Conservation (phyloP, 495 filamentous ascomycete species). For the Ascodesmis nigricans region DNA sequence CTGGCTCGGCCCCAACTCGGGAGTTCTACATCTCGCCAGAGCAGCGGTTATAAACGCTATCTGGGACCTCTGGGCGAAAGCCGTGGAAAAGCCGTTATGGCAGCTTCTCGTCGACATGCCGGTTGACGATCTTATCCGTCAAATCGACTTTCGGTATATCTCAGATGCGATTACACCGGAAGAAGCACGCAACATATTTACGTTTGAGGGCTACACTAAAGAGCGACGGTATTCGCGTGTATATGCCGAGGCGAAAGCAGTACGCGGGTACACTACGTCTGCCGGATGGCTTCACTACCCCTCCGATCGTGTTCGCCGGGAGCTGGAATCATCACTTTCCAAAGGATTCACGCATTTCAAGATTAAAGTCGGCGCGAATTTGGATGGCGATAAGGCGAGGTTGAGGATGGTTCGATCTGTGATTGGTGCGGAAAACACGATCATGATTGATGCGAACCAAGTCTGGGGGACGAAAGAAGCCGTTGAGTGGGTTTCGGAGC, state of each 20-base stretch:
- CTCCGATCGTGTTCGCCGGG: constrained; percentile 54
- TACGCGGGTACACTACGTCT: constrained; percentile 77
- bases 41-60: constrained; percentile 79
- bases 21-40: constrained; percentile 79
- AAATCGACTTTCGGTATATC: constrained; percentile 87
- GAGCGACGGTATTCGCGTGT: too few relatives aligned
- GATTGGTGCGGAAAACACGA: constrained; percentile 73
- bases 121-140: constrained; percentile 62
- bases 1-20: constrained; percentile 92
- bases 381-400: constrained; percentile 47
- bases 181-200: constrained; percentile 58
- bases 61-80: constrained; percentile 91
- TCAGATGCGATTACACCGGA: constrained; percentile 78
- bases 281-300: constrained; percentile 91
- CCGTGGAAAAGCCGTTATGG: constrained; percentile 72
- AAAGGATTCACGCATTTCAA: constrained; percentile 79
- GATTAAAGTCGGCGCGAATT: constrained; percentile 57
- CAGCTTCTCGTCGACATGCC: constrained; percentile 72
- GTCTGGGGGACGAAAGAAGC: constrained; percentile 85
- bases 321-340: constrained; percentile 47
- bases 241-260: constrained; percentile 44
- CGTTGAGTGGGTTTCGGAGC: constrained; percentile 64
- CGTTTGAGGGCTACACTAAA: too few relatives aligned
- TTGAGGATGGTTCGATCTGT: constrained; percentile 55
- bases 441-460: constrained; percentile 95